These are phyloP conservation scores for Microdochium bolleyi DNA, from an alignment of 2,329 filamentous ascomycete species.

Conservation along the genomic window DNA sequence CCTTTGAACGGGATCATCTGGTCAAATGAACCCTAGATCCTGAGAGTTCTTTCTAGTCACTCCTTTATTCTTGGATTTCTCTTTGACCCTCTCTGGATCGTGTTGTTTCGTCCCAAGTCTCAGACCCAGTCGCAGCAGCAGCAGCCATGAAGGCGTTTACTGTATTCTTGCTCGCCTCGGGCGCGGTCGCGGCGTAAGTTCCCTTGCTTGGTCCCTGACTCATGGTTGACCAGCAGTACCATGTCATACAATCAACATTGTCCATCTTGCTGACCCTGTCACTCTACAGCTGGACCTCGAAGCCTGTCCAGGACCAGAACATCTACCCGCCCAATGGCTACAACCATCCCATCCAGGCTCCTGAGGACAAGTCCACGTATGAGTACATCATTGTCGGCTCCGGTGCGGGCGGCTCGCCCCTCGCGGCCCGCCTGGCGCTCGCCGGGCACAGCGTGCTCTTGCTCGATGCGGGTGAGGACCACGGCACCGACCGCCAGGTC, in stretches of 20 bases:
- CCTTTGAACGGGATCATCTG: no score
- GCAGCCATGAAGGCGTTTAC: not conserved
- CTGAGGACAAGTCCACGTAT: slow-evolving; percentile 18
- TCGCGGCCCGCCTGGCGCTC: slow-evolving; percentile 39
- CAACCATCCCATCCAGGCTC: not conserved
- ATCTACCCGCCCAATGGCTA: slow-evolving; percentile 1
- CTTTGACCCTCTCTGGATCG: no score
- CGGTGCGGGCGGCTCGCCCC: slow-evolving; percentile 40
- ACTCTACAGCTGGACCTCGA: not conserved
- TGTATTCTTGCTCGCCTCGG: not conserved
- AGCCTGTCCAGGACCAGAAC: not conserved
- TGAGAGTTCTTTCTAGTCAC: no score
- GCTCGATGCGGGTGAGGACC: slow-evolving; percentile 34
- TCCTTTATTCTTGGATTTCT: no score
- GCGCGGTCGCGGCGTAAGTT: not conserved
- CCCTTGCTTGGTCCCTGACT: not conserved
- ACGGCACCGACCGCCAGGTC: slow-evolving; percentile 11
- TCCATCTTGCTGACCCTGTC: not conserved
- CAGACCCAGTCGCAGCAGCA: no score
- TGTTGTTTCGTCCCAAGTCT: no score
- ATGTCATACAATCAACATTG: no score
- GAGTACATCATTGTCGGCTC: slow-evolving; percentile 46
- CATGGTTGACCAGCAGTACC: no score
- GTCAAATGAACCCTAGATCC: no score
- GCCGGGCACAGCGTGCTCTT: slow-evolving; percentile 42